phyloP scores from a whole-genome alignment of 169 alveolate genomes.

The Cryptosporidium tyzzeri region DNA sequence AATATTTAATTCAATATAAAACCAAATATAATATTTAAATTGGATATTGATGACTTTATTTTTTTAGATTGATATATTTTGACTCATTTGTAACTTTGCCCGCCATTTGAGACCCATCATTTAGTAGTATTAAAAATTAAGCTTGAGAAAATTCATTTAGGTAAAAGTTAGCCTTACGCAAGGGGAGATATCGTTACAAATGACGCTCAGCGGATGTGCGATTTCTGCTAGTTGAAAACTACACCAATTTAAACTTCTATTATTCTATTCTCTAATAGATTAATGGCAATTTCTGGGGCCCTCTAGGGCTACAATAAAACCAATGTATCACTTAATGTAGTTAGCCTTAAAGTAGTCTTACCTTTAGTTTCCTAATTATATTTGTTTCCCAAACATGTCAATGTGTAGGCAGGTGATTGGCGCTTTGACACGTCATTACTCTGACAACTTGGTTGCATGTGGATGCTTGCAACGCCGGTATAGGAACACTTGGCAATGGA shows the following conservation, averaged over 20 bases:
- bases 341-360: background rate
- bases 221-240: conserved; percentile 99
- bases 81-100: background rate
- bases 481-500: no score
- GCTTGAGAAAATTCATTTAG: background rate
- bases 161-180: conserved; percentile 91
- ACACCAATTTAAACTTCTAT: conserved; percentile 94
- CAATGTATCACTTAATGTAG: conserved; percentile 42
- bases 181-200: conserved; percentile 99
- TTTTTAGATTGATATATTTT: no score
- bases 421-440: no score
- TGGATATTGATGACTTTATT: background rate
- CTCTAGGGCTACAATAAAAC: conserved; percentile 67
- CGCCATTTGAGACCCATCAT: conserved; percentile 50
- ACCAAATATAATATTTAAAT: no score
- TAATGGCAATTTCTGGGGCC: conserved; percentile 96
- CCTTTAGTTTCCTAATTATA: background rate
- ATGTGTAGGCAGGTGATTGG: no score
- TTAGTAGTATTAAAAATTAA: background rate
- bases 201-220: conserved; percentile 99
- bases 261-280: conserved; percentile 90
- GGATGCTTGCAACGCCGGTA: background rate
- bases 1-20: no score
- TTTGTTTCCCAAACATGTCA: background rate
- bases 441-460: background rate